These are phyloP conservation scores for Arthrobotrys megalospora DNA, from an alignment of 2,329 filamentous ascomycete species.

Conservation along the genomic window DNA sequence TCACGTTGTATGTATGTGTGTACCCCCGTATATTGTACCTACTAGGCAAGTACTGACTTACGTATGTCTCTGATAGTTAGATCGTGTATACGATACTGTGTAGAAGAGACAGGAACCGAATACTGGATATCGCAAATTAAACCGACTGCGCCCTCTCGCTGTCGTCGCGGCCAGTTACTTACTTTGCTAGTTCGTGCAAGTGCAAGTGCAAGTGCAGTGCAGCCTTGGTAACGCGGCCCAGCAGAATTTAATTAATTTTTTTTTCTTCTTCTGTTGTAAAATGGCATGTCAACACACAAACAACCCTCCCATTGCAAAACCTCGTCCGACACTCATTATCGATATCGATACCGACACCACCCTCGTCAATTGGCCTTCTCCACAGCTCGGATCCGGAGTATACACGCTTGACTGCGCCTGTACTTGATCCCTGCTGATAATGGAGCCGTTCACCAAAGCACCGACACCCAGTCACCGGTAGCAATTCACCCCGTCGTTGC, in stretches of 20 bases:
- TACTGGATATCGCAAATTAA: too few relatives aligned
- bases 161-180: too few relatives aligned
- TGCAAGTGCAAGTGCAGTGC: too few relatives aligned
- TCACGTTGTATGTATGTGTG: too few relatives aligned
- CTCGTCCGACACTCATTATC: background rate
- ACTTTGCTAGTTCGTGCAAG: too few relatives aligned
- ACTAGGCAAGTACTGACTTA: too few relatives aligned
- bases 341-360: conserved; percentile 3
- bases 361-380: background rate
- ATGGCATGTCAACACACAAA: conserved; percentile 10
- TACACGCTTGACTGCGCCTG: conserved; percentile 32
- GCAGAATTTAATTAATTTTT: background rate
- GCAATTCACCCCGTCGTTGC: conserved; percentile 1
- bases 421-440: conserved; percentile 3
- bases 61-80: too few relatives aligned
- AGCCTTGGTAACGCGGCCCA: too few relatives aligned
- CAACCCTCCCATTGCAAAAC: background rate
- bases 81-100: too few relatives aligned
- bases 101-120: too few relatives aligned
- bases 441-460: conserved; percentile 7
- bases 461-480: conserved; percentile 24
- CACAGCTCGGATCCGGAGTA: background rate
- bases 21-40: too few relatives aligned
- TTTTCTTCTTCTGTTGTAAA: conserved; percentile 34
- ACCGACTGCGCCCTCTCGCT: too few relatives aligned